Evolutionary conservation across 2,329 filamentous ascomycete species (phyloP), one percentile per base, ranked within the genome.

Genomic region (Botryosphaeria dothidea): DNA sequence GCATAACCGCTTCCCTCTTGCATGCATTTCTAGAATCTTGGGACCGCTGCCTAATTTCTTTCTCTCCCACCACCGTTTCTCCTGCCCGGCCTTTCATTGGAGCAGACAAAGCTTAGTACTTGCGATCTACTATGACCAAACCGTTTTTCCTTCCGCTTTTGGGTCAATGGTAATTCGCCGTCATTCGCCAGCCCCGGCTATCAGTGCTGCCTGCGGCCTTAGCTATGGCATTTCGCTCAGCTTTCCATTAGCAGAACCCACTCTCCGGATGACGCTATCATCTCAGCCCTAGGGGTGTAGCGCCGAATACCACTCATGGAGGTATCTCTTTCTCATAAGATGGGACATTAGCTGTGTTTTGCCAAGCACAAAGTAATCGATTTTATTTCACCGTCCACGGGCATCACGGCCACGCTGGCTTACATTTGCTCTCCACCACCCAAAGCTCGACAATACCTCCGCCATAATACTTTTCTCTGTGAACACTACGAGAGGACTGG

Each of bases 151-250:
- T 60, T 60, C 56, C 56, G 56, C 56, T 34, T 58, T 58, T 60
- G 41, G 27, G 56, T 60, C 41, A 60, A 46, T 60, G 56, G 41
- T 60, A 60, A 15, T 25, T 31, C 21, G 41, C 19, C 41, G 38
- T 25, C 34, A n/a, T 48, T 60, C 38, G 56, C 56, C 56, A 60
- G 17, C 56, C 56, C 56, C 38, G 56, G n/a, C 27, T 27, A 21
- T 15, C 56, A 34, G 56, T 60, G 56, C 56, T 60, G 56, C 56
- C 56, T 60, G n/a, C 56, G 27, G 38, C 38, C 41, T 36, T 45
- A 23, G 27, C n/a, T 17, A 58, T 58, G 54, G 19, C 19, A 8
- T 31, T 25, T 58, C 38, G 54, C 54, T 45, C 38, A 34, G 56
- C 27, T 36, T 48, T 19, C 56, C 41, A 15, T 34, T 34, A 34